Evolutionary conservation across 352 stramenopile genomes (phyloP).

Genomic region (Pythium dissotocum): DNA sequence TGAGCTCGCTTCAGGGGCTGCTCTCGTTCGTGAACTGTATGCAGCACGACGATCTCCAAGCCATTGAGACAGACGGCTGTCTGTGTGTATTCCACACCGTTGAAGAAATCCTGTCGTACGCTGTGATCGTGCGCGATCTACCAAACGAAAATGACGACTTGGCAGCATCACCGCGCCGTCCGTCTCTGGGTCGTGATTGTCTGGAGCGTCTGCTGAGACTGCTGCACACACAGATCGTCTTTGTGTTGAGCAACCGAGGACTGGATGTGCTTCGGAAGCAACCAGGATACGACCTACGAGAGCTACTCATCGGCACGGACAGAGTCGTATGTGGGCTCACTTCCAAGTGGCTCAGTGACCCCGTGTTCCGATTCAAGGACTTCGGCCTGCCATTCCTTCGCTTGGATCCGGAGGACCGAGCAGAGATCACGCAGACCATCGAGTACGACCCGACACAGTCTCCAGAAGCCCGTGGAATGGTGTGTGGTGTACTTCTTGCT

Average conservation of each 20-base stretch:
- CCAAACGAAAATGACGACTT: not conserved
- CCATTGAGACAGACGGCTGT: constrained; percentile 41
- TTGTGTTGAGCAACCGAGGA: constrained; percentile 58
- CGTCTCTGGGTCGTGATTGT: constrained; percentile 30
- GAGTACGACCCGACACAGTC: constrained; percentile 36
- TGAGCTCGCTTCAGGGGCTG: constrained; percentile 65
- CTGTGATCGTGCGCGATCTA: constrained; percentile 41
- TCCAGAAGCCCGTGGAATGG: constrained; percentile 37
- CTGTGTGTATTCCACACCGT: constrained; percentile 50
- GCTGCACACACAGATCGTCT: constrained; percentile 60
- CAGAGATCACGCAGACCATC: constrained; percentile 47
- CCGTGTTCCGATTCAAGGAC: constrained; percentile 42
- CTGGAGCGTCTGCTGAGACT: constrained; percentile 47
- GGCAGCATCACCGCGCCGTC: constrained; percentile 7
- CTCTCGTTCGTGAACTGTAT: constrained; percentile 60
- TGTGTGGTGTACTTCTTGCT: constrained; percentile 60
- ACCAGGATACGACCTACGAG: constrained; percentile 69
- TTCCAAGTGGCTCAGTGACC: constrained; percentile 40
- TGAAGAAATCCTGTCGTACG: constrained; percentile 51
- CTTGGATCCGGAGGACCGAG: constrained; percentile 40
- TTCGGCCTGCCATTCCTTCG: constrained; percentile 55
- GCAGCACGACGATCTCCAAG: constrained; percentile 57
- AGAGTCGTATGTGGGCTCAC: constrained; percentile 43
- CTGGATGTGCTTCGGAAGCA: constrained; percentile 62
- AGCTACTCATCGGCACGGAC: constrained; percentile 67